phyloP scores from a whole-genome alignment of 352 stramenopile genomes.

The Blastocystis sp. region DNA sequence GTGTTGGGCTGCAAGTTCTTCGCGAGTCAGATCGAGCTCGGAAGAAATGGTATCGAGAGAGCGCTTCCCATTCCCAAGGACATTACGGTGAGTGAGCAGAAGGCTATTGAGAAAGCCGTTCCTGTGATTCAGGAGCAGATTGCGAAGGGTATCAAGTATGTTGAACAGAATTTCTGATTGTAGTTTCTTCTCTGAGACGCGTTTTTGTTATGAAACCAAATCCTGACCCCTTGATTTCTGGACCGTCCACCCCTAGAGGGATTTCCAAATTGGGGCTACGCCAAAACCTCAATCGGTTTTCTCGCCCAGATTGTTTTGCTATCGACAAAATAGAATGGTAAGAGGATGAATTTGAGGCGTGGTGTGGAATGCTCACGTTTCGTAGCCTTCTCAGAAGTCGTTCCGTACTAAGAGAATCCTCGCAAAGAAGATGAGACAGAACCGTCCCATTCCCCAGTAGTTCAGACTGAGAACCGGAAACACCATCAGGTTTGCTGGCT shows the following conservation, averaged over 20 bases:
- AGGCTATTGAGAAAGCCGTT: constrained; percentile 20
- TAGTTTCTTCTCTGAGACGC: constrained; percentile 19
- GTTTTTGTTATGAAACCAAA: background rate
- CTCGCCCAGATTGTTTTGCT: constrained; percentile 8
- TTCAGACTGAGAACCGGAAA: constrained; percentile 98
- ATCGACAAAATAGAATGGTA: constrained; percentile 39
- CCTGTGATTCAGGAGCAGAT: constrained; percentile 44
- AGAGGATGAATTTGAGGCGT: constrained; percentile 85
- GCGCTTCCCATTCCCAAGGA: constrained; percentile 85
- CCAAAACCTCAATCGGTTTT: background rate
- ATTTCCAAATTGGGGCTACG: background rate
- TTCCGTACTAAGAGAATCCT: constrained; percentile 99
- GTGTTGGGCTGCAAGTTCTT: constrained; percentile 92
- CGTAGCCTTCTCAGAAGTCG: constrained; percentile 95
- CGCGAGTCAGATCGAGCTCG: constrained; percentile 78
- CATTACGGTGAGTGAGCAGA: constrained; percentile 73
- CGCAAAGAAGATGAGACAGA: constrained; percentile 99
- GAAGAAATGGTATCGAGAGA: constrained; percentile 89
- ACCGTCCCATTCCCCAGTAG: constrained; percentile 98
- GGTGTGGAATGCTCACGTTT: constrained; percentile 93
- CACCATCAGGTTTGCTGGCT: constrained; percentile 86
- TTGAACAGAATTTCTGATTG: constrained; percentile 49
- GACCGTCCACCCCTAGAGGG: too few species aligned
- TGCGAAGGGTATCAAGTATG: constrained; percentile 42
- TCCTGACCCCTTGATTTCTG: background rate